Base-by-base conservation (phyloP, 495 filamentous ascomycete species). In the Monascus purpureus region DNA sequence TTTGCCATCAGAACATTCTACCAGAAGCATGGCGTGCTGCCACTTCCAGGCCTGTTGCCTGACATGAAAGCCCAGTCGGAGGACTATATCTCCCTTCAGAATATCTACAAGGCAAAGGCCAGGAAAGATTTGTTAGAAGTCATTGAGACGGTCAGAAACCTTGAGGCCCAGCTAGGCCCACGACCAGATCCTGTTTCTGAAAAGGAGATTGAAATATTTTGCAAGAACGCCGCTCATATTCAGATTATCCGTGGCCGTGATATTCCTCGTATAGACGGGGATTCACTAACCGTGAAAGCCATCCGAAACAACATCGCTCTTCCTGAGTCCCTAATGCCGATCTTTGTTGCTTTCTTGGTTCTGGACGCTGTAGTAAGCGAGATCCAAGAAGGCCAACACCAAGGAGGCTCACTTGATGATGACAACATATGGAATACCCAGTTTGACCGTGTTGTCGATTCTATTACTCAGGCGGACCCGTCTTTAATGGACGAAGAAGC, bases 31-130 rank as follows among this genome's bases (percentile, higher is more conserved):
- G 57, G 63, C 13, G 67, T 74, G 24, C 69, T 96, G 4, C 90
- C 90, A 13, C 60, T 99, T 0, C 80, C 86, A 2, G 92, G 90
- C 28, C 75, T 77, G 13, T 64, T 96, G 9, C 92, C 90, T 4
- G 90, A 99, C 56, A 99, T 99, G 90, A 99, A 99, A 59, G 84
- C 90, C 18, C 73, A 87, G 52, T 93, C 85, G 13, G 75, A 70
- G 29, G 84, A 93, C 40, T 99, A 99, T 59, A 75, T 96, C 38
- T 66, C 75, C 38, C 67, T 99, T 16, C 90, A 96, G 57, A 93
- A 81, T 42, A 74, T 95, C 44, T 97, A 96, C 72, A 94, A 93
- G 55, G 47, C 65, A 15, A 94, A 94, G 49, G 83, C 92, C 18
- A 76, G 79, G 17, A 59, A 69, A 37, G 92, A 99, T 43, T 58